These are phyloP conservation scores for Phytophthora megakarya DNA, from an alignment of 352 stramenopile genomes.

Conservation along the genomic window DNA sequence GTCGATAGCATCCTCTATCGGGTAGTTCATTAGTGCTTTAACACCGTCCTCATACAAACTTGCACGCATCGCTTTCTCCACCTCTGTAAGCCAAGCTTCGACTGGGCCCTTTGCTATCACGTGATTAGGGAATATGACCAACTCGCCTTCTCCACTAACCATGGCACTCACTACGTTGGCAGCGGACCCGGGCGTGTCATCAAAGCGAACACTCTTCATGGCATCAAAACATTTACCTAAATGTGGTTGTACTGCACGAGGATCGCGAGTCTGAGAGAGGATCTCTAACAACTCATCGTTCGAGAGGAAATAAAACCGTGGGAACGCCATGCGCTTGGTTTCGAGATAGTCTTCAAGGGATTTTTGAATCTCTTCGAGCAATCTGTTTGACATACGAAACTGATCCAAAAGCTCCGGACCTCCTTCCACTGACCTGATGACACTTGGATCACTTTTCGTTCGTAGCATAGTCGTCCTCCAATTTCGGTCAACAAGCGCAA, in stretches of 20 bases:
- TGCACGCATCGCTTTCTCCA: conserved; percentile 88
- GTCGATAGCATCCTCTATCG: conserved; percentile 87
- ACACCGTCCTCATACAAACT: conserved; percentile 89
- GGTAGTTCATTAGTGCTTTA: conserved; percentile 85
- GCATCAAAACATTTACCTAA: conserved; percentile 93
- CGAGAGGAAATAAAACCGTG: conserved; percentile 92
- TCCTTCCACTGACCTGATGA: conserved; percentile 78
- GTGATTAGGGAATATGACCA: conserved; percentile 74
- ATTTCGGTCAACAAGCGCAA: conserved; percentile 84
- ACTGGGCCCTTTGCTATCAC: conserved; percentile 87
- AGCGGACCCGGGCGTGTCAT: conserved; percentile 41
- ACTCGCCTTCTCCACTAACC: conserved; percentile 86
- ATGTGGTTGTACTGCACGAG: conserved; percentile 89
- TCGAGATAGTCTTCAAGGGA: conserved; percentile 92
- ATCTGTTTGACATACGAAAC: conserved; percentile 82
- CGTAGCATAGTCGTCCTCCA: conserved; percentile 87
- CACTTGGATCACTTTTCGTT: conserved; percentile 74
- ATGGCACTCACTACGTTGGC: conserved; percentile 79
- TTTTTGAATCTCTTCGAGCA: conserved; percentile 93
- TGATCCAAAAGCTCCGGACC: conserved; percentile 78
- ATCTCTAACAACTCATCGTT: conserved; percentile 94
- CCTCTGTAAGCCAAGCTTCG: conserved; percentile 86
- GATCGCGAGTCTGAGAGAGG: conserved; percentile 89
- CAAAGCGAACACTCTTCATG: conserved; percentile 92
- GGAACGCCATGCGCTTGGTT: conserved; percentile 92